Conservation (phyloP, 306 rosid species). For the Nissolia schottii region DNA sequence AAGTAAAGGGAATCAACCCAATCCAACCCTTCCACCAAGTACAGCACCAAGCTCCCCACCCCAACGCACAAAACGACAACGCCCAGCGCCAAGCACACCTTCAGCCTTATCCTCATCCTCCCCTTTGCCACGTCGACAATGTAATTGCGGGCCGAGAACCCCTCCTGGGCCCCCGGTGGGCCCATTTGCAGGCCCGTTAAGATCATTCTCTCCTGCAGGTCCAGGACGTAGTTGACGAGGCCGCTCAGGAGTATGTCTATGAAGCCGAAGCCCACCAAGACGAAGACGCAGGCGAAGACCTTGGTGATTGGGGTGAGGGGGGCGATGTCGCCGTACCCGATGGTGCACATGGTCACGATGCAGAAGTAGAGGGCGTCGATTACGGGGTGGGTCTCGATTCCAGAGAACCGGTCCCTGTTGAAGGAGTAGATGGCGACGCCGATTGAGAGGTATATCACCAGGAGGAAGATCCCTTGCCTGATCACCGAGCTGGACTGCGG, state of each 20-base stretch:
- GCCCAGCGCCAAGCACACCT: slow-evolving; percentile 82
- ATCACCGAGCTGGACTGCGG: slow-evolving; percentile 53
- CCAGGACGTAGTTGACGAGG: slow-evolving; percentile 66
- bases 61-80: slow-evolving; percentile 76
- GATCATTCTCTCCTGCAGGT: slow-evolving; percentile 63
- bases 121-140: slow-evolving; percentile 80
- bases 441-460: slow-evolving; percentile 45
- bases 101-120: slow-evolving; percentile 79
- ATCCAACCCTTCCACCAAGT: slow-evolving; percentile 52
- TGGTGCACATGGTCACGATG: slow-evolving; percentile 84
- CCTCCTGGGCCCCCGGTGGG: not conserved
- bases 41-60: slow-evolving; percentile 57
- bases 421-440: slow-evolving; percentile 68
- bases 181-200: slow-evolving; percentile 48
- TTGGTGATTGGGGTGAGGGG: slow-evolving; percentile 56
- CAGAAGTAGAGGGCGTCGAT: slow-evolving; percentile 83
- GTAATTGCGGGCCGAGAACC: slow-evolving; percentile 57
- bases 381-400: slow-evolving; percentile 60
- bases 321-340: slow-evolving; percentile 78
- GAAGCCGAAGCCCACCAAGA: slow-evolving; percentile 78
- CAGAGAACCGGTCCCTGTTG: slow-evolving; percentile 57
- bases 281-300: slow-evolving; percentile 65
- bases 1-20: slow-evolving; percentile 70
- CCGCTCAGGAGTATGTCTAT: slow-evolving; percentile 70
- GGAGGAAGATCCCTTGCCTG: slow-evolving; percentile 55